phyloP scores from a whole-genome alignment of 805 yeast species.

The Barnettozyma sucrosica region DNA sequence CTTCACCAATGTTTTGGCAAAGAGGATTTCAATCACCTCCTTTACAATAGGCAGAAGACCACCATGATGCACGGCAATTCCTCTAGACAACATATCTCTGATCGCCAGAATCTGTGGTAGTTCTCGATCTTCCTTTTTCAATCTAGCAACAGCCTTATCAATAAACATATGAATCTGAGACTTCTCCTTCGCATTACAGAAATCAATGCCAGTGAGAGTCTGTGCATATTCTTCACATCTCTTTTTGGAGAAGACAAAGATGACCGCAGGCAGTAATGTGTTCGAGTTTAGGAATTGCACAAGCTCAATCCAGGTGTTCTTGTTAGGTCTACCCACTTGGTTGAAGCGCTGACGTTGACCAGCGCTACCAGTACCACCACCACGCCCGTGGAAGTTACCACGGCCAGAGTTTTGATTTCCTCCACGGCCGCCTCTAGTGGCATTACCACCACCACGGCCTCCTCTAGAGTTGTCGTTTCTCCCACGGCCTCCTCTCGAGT shows the following conservation, averaged over 20 bases:
- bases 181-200: conserved; percentile 77
- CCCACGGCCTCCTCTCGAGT: conserved; percentile 30
- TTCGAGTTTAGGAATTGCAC: conserved; percentile 64
- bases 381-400: conserved; percentile 32
- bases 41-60: conserved; percentile 90
- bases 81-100: conserved; percentile 78
- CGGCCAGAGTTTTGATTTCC: conserved; percentile 29
- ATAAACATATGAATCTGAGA: conserved; percentile 92
- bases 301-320: conserved; percentile 69
- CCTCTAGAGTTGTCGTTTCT: conserved; percentile 28
- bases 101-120: conserved; percentile 85
- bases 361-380: conserved; percentile 30
- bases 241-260: conserved; percentile 90
- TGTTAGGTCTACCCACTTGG: conserved; percentile 47
- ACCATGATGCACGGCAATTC: conserved; percentile 95
- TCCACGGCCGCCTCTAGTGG: conserved; percentile 36
- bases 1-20: conserved; percentile 80
- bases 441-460: conserved; percentile 31
- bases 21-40: conserved; percentile 87
- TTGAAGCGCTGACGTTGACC: conserved; percentile 28
- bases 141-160: conserved; percentile 80
- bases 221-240: conserved; percentile 92
- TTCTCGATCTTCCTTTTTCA: conserved; percentile 87
- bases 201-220: conserved; percentile 65
- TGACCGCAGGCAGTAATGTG: conserved; percentile 81